Base-by-base conservation (phyloP, 768 basidiomycete species). In the Candolleomyces eurysporus region DNA sequence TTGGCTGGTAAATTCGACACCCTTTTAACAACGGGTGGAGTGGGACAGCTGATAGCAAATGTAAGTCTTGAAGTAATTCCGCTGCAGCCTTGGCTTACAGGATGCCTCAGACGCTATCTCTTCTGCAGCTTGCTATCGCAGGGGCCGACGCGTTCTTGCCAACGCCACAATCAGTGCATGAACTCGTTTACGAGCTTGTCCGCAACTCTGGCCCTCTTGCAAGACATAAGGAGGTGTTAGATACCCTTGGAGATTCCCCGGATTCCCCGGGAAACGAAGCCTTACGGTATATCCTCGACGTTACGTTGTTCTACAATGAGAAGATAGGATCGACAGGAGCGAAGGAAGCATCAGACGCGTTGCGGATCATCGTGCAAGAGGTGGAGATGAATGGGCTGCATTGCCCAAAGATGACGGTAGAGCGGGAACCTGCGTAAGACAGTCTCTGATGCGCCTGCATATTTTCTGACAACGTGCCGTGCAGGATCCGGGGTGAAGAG, bases 101-200 rank as follows among this genome's bases (percentile, higher is more conserved):
- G 48, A 40, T 32, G 10, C 42, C 21, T 21, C 60, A 84, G 89
- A 79, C 81, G 2, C 71, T 88, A 48, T 65, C 78, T 42, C 68
- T 88, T n/a, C 68, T 90, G 32, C 82, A 85, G 62, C 71, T 85
- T 52, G 78, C 76, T 0, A 61, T 85, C n/a, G 72, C 72, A n/a
- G 79, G 76, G 61, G 76, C 79, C n/a, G 87, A 89, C 58, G 65
- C 69, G 2, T 78, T 85, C 62, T 69, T 89, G 7, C 83, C 86
- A 1, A 78, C 80, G 19, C 80, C 89, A 5, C 71, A 71, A 22
- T 79, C 84, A 9, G 60, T 85, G 5, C 85, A 90, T 61, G 83
- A 85, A 57, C 75, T 90, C 26, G 78, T 90, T 58, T 90, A 90
- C 63, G 87, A 90, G 64, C 75, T 90, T 19, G 81, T 89, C 21